These are phyloP conservation scores for Thinopyrum elongatum DNA, from an alignment of 176 grass and related monocot species.

Conservation along the genomic window DNA sequence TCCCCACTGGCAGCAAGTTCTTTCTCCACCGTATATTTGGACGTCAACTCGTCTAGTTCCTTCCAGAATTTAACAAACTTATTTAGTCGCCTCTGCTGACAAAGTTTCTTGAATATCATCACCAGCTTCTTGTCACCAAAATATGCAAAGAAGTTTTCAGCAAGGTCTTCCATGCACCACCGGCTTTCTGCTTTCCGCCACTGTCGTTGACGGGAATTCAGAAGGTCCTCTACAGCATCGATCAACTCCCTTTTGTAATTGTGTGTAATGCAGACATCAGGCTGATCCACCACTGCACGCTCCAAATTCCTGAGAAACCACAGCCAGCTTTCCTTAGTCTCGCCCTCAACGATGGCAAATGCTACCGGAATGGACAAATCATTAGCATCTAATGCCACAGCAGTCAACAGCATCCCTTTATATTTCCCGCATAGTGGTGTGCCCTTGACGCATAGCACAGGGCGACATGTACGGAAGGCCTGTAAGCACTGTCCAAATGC, in stretches of 20 bases:
- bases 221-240: background rate
- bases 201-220: too few relatives aligned
- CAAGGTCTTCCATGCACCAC: too few relatives aligned
- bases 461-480: too few relatives aligned
- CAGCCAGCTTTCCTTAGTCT: conserved; percentile 11
- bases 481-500: too few relatives aligned
- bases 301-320: conserved; percentile 4
- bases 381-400: conserved; percentile 21
- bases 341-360: background rate
- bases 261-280: background rate
- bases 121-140: conserved; percentile 19
- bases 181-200: background rate
- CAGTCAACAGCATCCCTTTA: conserved; percentile 1
- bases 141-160: conserved; percentile 7
- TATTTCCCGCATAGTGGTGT: background rate
- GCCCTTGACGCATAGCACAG: too few relatives aligned
- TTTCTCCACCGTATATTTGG: conserved; percentile 1
- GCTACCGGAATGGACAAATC: background rate
- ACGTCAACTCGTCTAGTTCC: conserved; percentile 20
- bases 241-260: conserved; percentile 3
- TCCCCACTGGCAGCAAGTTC: background rate
- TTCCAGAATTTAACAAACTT: conserved; percentile 27
- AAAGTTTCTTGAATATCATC: background rate
- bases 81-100: background rate
- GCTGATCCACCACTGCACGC: background rate